Conservation (phyloP, 352 stramenopile genomes). For the Lagenidium giganteum region DNA sequence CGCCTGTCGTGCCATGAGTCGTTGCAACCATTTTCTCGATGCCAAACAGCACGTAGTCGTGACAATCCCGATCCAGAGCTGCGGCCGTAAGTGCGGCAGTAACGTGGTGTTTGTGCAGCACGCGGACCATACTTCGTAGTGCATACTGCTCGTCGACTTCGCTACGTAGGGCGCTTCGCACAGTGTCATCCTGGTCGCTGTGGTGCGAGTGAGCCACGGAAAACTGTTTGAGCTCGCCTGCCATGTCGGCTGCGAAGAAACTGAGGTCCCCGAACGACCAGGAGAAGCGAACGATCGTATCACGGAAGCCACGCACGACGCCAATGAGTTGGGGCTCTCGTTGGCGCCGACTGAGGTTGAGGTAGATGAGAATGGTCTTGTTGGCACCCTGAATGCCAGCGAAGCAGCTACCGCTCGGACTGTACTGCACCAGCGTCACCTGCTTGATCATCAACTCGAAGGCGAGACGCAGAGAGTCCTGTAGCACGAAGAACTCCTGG, state of each 20-base stretch:
- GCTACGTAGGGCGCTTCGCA: not conserved
- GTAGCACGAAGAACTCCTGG: slow-evolving; percentile 54
- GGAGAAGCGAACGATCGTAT: slow-evolving; percentile 25
- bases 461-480: slow-evolving; percentile 49
- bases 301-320: slow-evolving; percentile 35
- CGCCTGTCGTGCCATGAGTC: not conserved
- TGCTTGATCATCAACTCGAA: slow-evolving; percentile 68
- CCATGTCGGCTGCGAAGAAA: slow-evolving; percentile 34
- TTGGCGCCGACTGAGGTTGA: slow-evolving; percentile 27
- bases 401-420: slow-evolving; percentile 45
- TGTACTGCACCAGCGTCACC: slow-evolving; percentile 57
- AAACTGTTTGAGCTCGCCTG: slow-evolving; percentile 18
- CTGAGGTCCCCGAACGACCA: slow-evolving; percentile 48
- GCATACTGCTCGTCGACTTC: slow-evolving; percentile 41
- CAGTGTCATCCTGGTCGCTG: no score
- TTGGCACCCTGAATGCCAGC: slow-evolving; percentile 29
- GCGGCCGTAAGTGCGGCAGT: slow-evolving; percentile 23
- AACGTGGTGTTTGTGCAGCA: slow-evolving; percentile 14
- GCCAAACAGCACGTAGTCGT: slow-evolving; percentile 52
- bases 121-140: slow-evolving; percentile 20
- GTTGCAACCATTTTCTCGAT: slow-evolving; percentile 25
- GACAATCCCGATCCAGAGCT: slow-evolving; percentile 31
- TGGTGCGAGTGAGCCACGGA: no score
- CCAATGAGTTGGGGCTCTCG: slow-evolving; percentile 47
- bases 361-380: slow-evolving; percentile 49